A percentile compares a stretch with the other conserved stretches of the same genome.
phyloP scores from a whole-genome alignment of 768 basidiomycete species.

The Termitomyces sp. region DNA sequence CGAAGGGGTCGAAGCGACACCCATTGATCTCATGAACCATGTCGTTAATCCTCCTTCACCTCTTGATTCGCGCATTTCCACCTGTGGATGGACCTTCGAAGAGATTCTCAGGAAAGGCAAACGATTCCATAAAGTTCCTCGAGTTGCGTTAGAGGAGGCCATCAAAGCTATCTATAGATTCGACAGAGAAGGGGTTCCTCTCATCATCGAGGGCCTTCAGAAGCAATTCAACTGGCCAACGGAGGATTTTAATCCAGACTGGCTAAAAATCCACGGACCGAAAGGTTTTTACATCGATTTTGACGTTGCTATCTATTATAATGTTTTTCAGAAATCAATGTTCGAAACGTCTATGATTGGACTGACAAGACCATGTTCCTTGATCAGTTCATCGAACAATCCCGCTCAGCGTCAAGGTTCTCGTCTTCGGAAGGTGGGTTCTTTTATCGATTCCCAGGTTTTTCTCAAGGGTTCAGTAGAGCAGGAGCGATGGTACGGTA shows the following conservation, averaged over 20 bases:
- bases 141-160: slow-evolving; percentile 31
- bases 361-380: slow-evolving; percentile 50
- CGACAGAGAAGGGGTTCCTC: slow-evolving; percentile 51
- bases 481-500: slow-evolving; percentile 65
- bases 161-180: slow-evolving; percentile 34
- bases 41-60: not conserved
- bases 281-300: slow-evolving; percentile 16
- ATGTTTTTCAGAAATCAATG: slow-evolving; percentile 44
- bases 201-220: slow-evolving; percentile 64
- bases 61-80: not conserved
- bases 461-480: slow-evolving; percentile 32
- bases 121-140: slow-evolving; percentile 27
- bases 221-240: slow-evolving; percentile 50
- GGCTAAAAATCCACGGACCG: slow-evolving; percentile 38
- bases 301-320: not conserved
- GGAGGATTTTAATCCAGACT: slow-evolving; percentile 51
- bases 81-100: slow-evolving; percentile 46
- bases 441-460: not conserved
- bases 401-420: slow-evolving; percentile 31
- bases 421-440: slow-evolving; percentile 35
- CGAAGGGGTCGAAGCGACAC: not conserved
- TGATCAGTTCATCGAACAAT: slow-evolving; percentile 47
- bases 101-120: slow-evolving; percentile 17
- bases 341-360: slow-evolving; percentile 61
- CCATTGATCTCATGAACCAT: slow-evolving; percentile 9